Evolutionary conservation across 2,329 filamentous ascomycete genomes (phyloP).

Genomic region (Talaromyces sp.): DNA sequence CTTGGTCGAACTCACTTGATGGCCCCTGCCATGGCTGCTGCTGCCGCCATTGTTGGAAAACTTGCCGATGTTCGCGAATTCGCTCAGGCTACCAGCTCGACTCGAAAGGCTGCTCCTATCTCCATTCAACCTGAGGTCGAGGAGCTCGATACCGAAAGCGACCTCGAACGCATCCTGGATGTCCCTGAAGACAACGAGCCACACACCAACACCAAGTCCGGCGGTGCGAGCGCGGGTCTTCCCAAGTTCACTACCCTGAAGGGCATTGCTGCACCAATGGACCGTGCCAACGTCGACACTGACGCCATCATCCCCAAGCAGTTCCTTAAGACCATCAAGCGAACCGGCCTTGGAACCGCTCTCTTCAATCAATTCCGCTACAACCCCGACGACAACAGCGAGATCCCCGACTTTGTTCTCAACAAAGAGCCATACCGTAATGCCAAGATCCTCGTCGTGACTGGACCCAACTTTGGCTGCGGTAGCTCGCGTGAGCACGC

Average conservation of each 20-base stretch:
- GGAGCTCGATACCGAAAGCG: conserved; percentile 56
- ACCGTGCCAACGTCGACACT: conserved; percentile 91
- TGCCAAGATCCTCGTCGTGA: conserved; percentile 85
- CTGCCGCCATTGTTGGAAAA: conserved; percentile 82
- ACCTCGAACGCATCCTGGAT: conserved; percentile 60
- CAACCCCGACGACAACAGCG: conserved; percentile 60
- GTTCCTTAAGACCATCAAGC: conserved; percentile 98
- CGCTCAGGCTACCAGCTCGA: conserved; percentile 45
- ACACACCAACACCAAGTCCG: conserved; percentile 56
- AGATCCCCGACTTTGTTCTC: conserved; percentile 78
- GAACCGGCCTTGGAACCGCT: conserved; percentile 82
- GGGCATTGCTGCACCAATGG: conserved; percentile 81
- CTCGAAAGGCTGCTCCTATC: conserved; percentile 49
- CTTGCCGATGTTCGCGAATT: conserved; percentile 86
- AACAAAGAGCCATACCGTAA: conserved; percentile 83
- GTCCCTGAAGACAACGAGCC: conserved; percentile 58
- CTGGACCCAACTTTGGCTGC: conserved; percentile 91
- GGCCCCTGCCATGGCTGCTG: conserved; percentile 95
- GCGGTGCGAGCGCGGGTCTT: conserved; percentile 57
- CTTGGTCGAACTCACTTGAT: conserved; percentile 88
- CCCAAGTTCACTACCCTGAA: conserved; percentile 79
- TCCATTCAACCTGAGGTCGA: conserved; percentile 57
- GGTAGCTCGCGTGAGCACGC: conserved; percentile 91
- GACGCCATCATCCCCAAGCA: conserved; percentile 99
- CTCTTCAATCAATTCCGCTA: conserved; percentile 84